Conservation (phyloP, 805 yeast species). For the Candida ipomoeae region DNA sequence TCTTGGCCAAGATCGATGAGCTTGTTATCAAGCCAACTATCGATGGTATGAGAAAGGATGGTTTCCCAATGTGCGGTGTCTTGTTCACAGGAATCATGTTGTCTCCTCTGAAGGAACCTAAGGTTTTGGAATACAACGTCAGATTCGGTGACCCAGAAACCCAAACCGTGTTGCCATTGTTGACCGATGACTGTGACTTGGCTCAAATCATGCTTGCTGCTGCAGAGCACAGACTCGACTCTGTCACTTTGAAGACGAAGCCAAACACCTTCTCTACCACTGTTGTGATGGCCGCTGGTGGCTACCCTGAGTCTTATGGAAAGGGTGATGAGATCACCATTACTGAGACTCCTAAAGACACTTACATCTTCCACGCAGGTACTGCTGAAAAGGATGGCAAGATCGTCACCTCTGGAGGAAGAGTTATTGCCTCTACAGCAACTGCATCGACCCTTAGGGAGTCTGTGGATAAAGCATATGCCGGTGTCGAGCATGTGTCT, state of each 20-base stretch:
- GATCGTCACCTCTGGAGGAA: conserved; percentile 86
- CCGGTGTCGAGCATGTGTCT: conserved; percentile 71
- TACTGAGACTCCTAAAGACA: conserved; percentile 44
- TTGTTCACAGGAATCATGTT: conserved; percentile 94
- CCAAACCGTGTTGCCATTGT: conserved; percentile 88
- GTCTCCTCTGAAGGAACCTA: conserved; percentile 76
- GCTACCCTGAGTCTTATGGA: conserved; percentile 84
- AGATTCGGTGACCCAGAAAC: conserved; percentile 99
- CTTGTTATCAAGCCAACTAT: conserved; percentile 86
- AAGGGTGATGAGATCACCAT: conserved; percentile 85
- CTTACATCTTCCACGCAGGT: conserved; percentile 94
- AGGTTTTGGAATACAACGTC: conserved; percentile 93
- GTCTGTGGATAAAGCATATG: conserved; percentile 83
- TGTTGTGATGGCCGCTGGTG: conserved; percentile 95
- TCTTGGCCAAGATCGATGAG: conserved; percentile 65
- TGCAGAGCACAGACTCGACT: conserved; percentile 89
- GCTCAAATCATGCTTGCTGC: conserved; percentile 91
- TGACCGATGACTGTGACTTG: conserved; percentile 80
- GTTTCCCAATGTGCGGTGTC: conserved; percentile 92
- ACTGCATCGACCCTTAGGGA: conserved; percentile 68
- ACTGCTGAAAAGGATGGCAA: conserved; percentile 59
- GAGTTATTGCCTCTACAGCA: conserved; percentile 95
- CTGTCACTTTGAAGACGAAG: conserved; percentile 57
- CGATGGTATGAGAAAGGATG: conserved; percentile 94
- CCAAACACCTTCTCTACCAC: conserved; percentile 71